Base-by-base conservation (phyloP, 257 asterid species). In the Solanum virginianum region DNA sequence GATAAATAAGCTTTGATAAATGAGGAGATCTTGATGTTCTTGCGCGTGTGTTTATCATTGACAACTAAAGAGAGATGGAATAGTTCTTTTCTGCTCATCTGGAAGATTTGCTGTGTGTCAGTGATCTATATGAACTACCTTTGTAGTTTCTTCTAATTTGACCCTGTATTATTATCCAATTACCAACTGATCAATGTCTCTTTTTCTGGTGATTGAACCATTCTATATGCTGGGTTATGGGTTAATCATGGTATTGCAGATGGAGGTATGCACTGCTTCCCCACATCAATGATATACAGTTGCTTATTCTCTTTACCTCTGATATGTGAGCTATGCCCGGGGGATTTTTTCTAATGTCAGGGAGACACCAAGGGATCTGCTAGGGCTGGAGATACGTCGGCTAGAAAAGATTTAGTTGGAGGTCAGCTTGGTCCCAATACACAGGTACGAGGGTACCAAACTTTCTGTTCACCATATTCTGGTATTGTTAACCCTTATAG, bases 291-390 rank as follows among this genome's bases (percentile, higher is more conserved):
- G 65, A 79, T 39, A 29, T 85, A 20, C n/a, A 66, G 9, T 63
- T 18, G 71, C 41, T 83, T 29, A 16, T 24, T 47, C 80, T 81
- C 49, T 80, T 65, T 24, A 56, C 16, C 65, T 72, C 47, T 15
- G 69, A 47, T 29, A 80, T 79, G 47, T 49, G 15, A 39, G 51
- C 57, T 49, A 66, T 71, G 45, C 65, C 75, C 81, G 56, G 84
- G 82, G 59, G 85, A 59, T 84, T 83, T 62, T 86, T 84, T 81
- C 85, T 41, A 74, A n/a, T 88, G 41, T 60, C 90, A 92, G 95
- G 95, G 93, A 65, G 95, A 91, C 82, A 86, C 89, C 85, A 92
- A 90, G 86, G 95, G 91, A 82, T 85, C 93, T 85, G 90, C 89
- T 88, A 89, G 93, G 85, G 84, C 84, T 75, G 91, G 89, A 59